Evolutionary conservation across 1,284 basidiomycete species (phyloP).

Genomic region (Cutaneotrichosporon arboriforme): DNA sequence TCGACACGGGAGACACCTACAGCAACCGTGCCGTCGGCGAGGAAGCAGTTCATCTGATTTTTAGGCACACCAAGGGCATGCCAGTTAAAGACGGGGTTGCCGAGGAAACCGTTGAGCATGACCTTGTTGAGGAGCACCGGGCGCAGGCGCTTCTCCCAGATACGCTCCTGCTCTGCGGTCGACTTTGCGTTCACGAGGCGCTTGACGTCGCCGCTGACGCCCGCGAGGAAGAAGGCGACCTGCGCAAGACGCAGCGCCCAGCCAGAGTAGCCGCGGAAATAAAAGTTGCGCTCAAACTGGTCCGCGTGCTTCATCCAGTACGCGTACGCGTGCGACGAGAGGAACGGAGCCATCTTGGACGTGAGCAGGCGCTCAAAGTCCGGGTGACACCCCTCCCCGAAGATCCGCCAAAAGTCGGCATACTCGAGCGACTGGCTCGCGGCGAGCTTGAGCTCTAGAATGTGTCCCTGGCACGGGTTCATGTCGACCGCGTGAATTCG

Average conservation of each 20-base stretch:
- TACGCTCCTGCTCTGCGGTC: conserved; percentile 58
- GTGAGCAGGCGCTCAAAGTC: conserved; percentile 64
- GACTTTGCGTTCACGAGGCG: conserved; percentile 57
- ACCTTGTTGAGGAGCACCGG: conserved; percentile 63
- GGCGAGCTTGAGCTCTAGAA: conserved; percentile 73
- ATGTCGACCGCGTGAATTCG: conserved; percentile 65
- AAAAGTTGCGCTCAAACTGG: conserved; percentile 65
- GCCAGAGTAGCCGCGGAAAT: conserved; percentile 67
- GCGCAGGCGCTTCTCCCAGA: conserved; percentile 61
- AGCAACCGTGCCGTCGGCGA: conserved; percentile 59
- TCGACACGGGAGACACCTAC: conserved; percentile 2
- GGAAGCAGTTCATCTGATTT: conserved; percentile 66
- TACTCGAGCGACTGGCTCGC: conserved; percentile 60
- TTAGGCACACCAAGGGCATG: conserved; percentile 73
- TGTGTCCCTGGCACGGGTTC: conserved; percentile 63
- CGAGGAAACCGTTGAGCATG: conserved; percentile 58
- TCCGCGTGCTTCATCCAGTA: conserved; percentile 65
- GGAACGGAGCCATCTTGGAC: conserved; percentile 61
- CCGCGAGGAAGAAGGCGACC: conserved; percentile 59
- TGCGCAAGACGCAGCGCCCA: conserved; percentile 64
- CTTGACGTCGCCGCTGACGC: conserved; percentile 58
- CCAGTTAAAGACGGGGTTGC: conserved; percentile 68
- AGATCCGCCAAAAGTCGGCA: conserved; percentile 66
- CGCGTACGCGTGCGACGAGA: conserved; percentile 56
- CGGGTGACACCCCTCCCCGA: conserved; percentile 62